Conservation (phyloP, 768 basidiomycete genomes). For the Naganishia kalamii region DNA sequence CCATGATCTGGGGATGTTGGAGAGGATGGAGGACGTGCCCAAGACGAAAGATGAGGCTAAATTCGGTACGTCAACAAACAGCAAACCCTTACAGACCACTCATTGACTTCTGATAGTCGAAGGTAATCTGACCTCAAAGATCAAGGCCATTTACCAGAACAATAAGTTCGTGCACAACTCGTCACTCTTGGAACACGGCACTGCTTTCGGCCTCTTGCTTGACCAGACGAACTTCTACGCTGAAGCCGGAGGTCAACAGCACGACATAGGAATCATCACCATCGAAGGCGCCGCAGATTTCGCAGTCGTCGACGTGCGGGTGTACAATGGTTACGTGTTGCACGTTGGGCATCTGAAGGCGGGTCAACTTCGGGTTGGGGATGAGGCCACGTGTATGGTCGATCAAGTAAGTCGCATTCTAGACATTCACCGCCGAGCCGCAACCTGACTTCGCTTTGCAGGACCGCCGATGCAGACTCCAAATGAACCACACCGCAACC, state of each 20-base stretch:
- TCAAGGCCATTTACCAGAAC: conserved; percentile 79
- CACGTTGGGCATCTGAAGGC: conserved; percentile 88
- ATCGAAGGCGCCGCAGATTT: conserved; percentile 89
- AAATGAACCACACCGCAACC: conserved; percentile 97
- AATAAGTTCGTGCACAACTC: conserved; percentile 70
- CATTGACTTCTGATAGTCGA: conserved; percentile 51
- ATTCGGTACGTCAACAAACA: conserved; percentile 65
- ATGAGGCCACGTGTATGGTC: conserved; percentile 79
- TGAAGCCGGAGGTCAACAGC: conserved; percentile 93
- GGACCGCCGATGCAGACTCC: conserved; percentile 77
- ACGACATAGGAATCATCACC: conserved; percentile 89
- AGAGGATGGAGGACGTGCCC: conserved; percentile 66
- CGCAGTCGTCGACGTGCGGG: conserved; percentile 85
- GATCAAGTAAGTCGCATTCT: conserved; percentile 62
- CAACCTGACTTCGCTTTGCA: not conserved
- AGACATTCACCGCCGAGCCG: no score
- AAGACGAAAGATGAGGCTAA: conserved; percentile 92
- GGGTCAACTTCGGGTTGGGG: conserved; percentile 69
- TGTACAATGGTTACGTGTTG: conserved; percentile 89
- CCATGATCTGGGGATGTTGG: conserved; percentile 81
- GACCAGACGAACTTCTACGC: conserved; percentile 95
- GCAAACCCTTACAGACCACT: not conserved
- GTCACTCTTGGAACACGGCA: conserved; percentile 57
- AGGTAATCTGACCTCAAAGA: conserved; percentile 66
- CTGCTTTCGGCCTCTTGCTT: conserved; percentile 75